These are phyloP conservation scores for Aureobasidium mangrovei DNA, from an alignment of 2,329 filamentous ascomycete species.

Conservation along the genomic window DNA sequence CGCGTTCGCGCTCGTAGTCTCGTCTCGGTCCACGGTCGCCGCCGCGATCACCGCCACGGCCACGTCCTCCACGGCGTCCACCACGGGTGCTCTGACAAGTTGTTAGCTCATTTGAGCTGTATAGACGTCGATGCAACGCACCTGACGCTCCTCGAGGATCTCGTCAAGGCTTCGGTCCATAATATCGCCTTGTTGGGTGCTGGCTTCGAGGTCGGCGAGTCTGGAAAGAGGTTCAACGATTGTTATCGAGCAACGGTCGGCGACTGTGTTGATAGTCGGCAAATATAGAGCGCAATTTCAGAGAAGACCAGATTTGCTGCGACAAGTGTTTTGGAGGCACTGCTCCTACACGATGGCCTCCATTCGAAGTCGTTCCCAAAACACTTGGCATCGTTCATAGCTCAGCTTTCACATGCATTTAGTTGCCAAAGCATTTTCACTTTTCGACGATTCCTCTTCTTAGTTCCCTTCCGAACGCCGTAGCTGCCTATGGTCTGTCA, in stretches of 20 bases:
- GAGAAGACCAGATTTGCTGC: no score
- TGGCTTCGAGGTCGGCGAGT: no score
- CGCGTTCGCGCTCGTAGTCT: slow-evolving; percentile 43
- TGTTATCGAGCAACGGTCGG: no score
- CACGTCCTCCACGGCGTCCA: slow-evolving; percentile 19
- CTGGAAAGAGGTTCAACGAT: no score
- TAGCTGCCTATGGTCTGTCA: no score
- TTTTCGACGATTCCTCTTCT: no score
- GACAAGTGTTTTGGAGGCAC: no score
- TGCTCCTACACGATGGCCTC: not conserved
- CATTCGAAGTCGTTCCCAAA: not conserved
- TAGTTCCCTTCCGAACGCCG: no score
- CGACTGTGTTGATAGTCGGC: no score
- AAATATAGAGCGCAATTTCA: no score
- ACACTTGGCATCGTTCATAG: slow-evolving; percentile 1
- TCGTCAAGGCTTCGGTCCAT: slow-evolving; percentile 60
- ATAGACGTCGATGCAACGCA: slow-evolving; percentile 27
- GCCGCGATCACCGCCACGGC: slow-evolving; percentile 20
- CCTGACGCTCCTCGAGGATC: slow-evolving; percentile 53
- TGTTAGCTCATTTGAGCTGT: not conserved
- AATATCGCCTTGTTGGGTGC: not conserved
- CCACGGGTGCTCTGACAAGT: slow-evolving; percentile 15
- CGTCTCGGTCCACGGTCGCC: slow-evolving; percentile 18
- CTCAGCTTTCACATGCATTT: slow-evolving; percentile 3
- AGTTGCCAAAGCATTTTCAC: no score